Base-by-base conservation (phyloP, 2,329 filamentous ascomycete genomes). In the Ploettnerulaceae sp. region DNA sequence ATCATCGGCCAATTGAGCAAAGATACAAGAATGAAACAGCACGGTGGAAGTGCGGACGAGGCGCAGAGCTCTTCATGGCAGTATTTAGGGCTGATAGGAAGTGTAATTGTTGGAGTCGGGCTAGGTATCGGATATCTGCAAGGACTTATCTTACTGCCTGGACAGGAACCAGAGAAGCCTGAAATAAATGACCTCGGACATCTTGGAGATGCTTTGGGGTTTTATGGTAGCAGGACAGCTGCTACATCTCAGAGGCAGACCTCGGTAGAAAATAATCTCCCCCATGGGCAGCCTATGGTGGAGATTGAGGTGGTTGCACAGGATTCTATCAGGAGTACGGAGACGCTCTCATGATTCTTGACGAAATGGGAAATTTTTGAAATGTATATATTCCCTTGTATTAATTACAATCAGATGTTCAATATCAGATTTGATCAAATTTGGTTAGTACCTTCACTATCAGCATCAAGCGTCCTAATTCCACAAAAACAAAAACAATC, bases 61-160 rank as follows among this genome's bases (percentile, higher is more conserved):
- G 28, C 47, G 3, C 37, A 47, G 36, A 54, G 42, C 36, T 32
- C 26, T 3, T 55, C 46, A 12, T 57, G 52, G 59, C 50, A 49
- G 44, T 54, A 49, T 41, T 28, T 59, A 7, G 47, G 53, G 2
- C 42, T 55, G 9, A 34, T 62, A 33, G 55, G 59, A 2, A 55
- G 58, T 9, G 34, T 64, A 5, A 50, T 62, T 28, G 61, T 59
- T 25, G 56, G 58, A 15, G 48, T 63, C 1, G 60, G 57, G 2
- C 33, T 61, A n/a, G 52, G 63, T 22, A 47, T 62, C 14, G 62
- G 60, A 17, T 66, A 57, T 53, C 60, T 58, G 42, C 53, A 62
- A 42, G 66, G 61, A 14, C 45, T 64, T 2, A 55, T 66, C 11
- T 52, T 52, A n/a, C 45, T 54, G 9, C 52, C 47, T 9, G 35